Percentiles rank a stretch among this genome's conserved stretches.
phyloP scores from a whole-genome alignment of 2,329 filamentous ascomycete species.

The Magnaporthiopsis poae region DNA sequence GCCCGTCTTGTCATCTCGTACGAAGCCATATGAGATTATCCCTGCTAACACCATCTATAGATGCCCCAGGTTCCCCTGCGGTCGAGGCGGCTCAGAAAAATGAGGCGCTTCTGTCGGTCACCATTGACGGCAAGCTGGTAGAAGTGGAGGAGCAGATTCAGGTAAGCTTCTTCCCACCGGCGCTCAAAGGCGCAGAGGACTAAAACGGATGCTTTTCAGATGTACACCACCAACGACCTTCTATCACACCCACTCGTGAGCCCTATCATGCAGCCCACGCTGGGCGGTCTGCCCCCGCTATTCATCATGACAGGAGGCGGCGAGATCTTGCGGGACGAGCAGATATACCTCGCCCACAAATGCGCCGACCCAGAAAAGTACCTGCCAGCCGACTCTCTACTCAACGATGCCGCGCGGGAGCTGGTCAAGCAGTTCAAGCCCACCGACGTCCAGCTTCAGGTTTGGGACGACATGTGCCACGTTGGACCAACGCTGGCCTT shows the following conservation, averaged over 20 bases:
- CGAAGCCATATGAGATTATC: neutral
- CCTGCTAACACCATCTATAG: neutral
- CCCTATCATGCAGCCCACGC: slow-evolving; percentile 73
- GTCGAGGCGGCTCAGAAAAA: slow-evolving; percentile 24
- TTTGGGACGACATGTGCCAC: slow-evolving; percentile 93
- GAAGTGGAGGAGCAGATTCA: slow-evolving; percentile 87
- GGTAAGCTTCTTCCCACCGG: slow-evolving; percentile 30
- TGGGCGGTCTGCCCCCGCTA: slow-evolving; percentile 81
- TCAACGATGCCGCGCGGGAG: slow-evolving; percentile 53
- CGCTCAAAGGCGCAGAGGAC: neutral
- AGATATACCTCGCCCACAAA: slow-evolving; percentile 91
- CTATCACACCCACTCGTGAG: slow-evolving; percentile 83
- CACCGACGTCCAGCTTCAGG: slow-evolving; percentile 85
- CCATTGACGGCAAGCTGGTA: slow-evolving; percentile 60
- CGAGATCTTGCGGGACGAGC: slow-evolving; percentile 84
- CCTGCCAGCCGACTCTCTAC: slow-evolving; percentile 52
- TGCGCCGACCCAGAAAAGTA: slow-evolving; percentile 75
- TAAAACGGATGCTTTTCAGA: slow-evolving; percentile 19
- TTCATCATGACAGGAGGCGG: slow-evolving; percentile 80
- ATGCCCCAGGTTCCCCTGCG: neutral
- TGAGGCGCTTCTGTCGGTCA: slow-evolving; percentile 14
- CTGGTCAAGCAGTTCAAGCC: slow-evolving; percentile 60
- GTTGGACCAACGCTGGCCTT: slow-evolving; percentile 89
- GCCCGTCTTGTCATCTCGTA: neutral
- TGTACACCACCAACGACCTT: slow-evolving; percentile 74